Evolutionary conservation across 2,329 filamentous ascomycete genomes (phyloP), one percentile per base, ranked within the genome.

Genomic region (Alternaria sp.): DNA sequence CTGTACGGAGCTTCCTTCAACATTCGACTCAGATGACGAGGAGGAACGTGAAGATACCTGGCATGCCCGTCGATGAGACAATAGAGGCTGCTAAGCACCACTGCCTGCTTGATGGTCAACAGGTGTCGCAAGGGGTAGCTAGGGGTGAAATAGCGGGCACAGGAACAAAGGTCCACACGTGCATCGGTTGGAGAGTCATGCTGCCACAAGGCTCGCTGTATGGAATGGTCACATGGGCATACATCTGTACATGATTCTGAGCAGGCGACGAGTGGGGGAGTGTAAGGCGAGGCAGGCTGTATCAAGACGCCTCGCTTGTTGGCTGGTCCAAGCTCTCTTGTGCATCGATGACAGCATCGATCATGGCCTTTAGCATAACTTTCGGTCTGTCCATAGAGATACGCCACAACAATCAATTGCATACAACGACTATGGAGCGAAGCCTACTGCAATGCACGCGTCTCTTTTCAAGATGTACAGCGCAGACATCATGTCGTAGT

Each of bases 21-120:
- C 66, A 8, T 72, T 71, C 40, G 71, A 73, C 9, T 69, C 66
- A 11, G 69, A 74, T 5, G 64, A 71, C 10, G 64, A 69, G 18
- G 68, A 67, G 12, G 63, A 69, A 25, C 54, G 51, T 46, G 14
- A 40, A 16, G 44, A 56, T 22, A 40, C 16, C 16, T 8, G 36
- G 18, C 14, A 48, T 41, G 43, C 22, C 34, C 50, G 36, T 32
- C 48, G 43, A 46, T 45, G 30, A 30, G 27, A 20, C 2, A 16
- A 28, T 34, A 27, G 49, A 48, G 16, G 54, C 34, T 20, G 14
- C 27, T 34, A 20, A 20, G 41, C 7, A 45, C 16, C 5, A 34
- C 9, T 34, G 52, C 52, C 28, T 52, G 22, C 22, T 49, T n/a
- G 8, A 10, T 22, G 20, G 25, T 49, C 30, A 49, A n/a, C 28